phyloP scores from a whole-genome alignment of 2,329 filamentous ascomycete genomes.

The Cladosporium sp. region DNA sequence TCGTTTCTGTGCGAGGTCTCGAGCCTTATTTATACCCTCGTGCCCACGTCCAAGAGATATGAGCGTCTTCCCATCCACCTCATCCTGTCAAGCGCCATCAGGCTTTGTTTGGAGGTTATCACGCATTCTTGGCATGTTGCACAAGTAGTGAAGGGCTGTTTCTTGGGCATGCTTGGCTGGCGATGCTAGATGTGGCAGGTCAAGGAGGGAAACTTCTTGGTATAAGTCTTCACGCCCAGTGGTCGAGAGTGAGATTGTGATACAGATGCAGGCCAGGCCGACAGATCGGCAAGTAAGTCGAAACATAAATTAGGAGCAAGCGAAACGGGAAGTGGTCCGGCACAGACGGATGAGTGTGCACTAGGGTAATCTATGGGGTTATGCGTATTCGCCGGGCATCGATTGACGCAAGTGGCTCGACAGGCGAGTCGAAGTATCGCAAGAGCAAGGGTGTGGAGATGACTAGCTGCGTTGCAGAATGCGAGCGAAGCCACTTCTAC shows the following conservation, averaged over 20 bases:
- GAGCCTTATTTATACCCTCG: conserved; percentile 4
- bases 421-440: not conserved
- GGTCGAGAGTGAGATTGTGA: conserved; percentile 6
- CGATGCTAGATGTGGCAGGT: conserved; percentile 8
- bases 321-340: conserved; percentile 9
- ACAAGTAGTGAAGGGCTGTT: not conserved
- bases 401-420: not conserved
- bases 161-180: conserved; percentile 7
- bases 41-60: not conserved
- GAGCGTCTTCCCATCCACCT: not conserved
- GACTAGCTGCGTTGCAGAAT: conserved; percentile 2
- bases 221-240: conserved; percentile 7
- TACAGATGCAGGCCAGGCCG: conserved; percentile 9
- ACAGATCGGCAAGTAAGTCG: conserved; percentile 1
- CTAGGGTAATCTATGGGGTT: not conserved
- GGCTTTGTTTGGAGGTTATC: not conserved
- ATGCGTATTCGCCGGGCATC: not conserved
- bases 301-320: not conserved
- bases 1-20: not conserved
- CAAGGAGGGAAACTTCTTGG: not conserved
- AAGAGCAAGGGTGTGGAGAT: not conserved
- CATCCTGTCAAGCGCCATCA: not conserved
- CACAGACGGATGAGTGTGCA: not conserved
- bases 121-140: conserved; percentile 8
- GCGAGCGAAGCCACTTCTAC: not conserved